phyloP scores from a whole-genome alignment of 139 green algal species.

The Raphidocelis subcapitata region DNA sequence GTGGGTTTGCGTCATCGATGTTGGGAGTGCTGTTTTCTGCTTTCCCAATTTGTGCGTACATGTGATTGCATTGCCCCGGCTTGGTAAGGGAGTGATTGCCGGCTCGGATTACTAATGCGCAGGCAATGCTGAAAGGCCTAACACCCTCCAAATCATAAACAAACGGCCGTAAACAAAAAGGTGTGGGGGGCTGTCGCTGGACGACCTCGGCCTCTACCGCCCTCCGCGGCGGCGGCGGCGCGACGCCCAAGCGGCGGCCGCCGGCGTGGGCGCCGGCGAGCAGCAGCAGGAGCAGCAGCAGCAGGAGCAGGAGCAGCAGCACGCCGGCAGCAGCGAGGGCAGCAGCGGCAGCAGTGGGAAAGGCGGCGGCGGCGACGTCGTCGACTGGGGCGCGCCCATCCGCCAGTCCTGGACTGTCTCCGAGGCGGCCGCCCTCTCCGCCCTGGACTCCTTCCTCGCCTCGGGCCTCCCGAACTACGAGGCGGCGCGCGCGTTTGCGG shows the following conservation, averaged over 20 bases:
- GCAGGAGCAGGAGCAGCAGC: slow-evolving; percentile 4
- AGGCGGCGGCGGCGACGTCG: slow-evolving; percentile 4
- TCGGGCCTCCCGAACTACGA: slow-evolving; percentile 51
- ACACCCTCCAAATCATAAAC: too few relatives aligned
- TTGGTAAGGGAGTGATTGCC: too few relatives aligned
- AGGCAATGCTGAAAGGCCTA: too few relatives aligned
- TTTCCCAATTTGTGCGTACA: not conserved
- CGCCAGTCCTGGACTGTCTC: slow-evolving; percentile 31
- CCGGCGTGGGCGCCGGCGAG: too few relatives aligned
- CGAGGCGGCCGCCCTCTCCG: slow-evolving; percentile 35
- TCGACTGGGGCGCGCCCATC: slow-evolving; percentile 43
- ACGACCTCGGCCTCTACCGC: slow-evolving; percentile 32
- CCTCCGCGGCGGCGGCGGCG: slow-evolving; percentile 15
- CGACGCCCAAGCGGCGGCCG: too few relatives aligned
- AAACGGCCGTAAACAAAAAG: too few relatives aligned
- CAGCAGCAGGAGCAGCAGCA: not conserved
- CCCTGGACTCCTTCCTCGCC: slow-evolving; percentile 46
- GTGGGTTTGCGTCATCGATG: not conserved
- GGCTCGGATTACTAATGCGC: too few relatives aligned
- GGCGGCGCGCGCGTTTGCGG: slow-evolving; percentile 32
- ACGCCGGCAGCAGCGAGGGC: too few relatives aligned
- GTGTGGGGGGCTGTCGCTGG: slow-evolving; percentile 8
- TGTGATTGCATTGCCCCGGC: too few relatives aligned
- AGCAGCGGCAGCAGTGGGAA: too few relatives aligned
- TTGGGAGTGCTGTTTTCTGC: not conserved